Base-by-base conservation (phyloP, 306 rosid species). In the Carpinus viminea region DNA sequence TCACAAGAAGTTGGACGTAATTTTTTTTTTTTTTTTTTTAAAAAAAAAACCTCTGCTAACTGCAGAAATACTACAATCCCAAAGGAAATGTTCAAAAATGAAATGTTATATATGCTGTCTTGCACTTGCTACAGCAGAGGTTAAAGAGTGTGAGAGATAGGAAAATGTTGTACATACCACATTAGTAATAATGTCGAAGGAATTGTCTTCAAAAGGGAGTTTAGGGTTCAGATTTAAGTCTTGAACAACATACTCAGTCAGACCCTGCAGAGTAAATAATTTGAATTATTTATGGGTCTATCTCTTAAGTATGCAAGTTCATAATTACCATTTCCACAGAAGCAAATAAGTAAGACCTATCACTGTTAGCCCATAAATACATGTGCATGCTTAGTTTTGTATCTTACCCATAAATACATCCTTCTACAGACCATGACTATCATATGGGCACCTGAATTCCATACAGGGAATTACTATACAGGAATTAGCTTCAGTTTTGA, bases 141-240 rank as follows among this genome's bases (percentile, higher is more conserved):
- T 0, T 50, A 18, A 75, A 10, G 24, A 28, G 53, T 24, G 68
- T 55, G 34, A 47, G 57, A 12, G 60, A 80, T 12, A 34, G 57
- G 66, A 76, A 50, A 51, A 61, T 12, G 7, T 53, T 15, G 28
- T 17, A 78, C 82, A 43, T 89, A 92, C 97, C 87, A 87, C 96
- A 80, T 92, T 90, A 50, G 97, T 89, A 80, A 90, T 89, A 51
- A 92, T 73, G 43, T 90, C 88, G 17, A 90, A 92, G 51, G 97
- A 89, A 74, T 85, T 86, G 83, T 92, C 97, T 57, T 87, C 91
- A 71, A 92, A 87, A 45, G 92, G 92, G 74, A 92, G 83, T 75
- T 70, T 85, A 76, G 93, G 93, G 77, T 87, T 82, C 87, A 86
- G 83, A 81, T 92, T 90, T 83, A 92, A 86, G 86, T 92, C 96